phyloP scores from a whole-genome alignment of 2,329 filamentous ascomycete species.

The Fusarium continuum region DNA sequence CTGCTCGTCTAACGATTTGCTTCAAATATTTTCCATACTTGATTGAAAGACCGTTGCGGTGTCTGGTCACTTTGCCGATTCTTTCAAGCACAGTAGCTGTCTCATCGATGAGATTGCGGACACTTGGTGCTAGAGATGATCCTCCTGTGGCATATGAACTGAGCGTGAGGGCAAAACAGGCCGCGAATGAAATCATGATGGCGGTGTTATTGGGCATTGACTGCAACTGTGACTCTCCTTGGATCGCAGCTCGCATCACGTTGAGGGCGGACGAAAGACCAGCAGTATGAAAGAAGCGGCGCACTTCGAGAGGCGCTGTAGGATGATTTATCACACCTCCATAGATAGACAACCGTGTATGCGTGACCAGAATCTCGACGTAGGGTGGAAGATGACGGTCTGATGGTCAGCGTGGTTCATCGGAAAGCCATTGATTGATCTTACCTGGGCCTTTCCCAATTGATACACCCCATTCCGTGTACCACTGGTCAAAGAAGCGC shows the following conservation, averaged over 20 bases:
- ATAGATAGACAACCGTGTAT: constrained; percentile 79
- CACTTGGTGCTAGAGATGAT: constrained; percentile 68
- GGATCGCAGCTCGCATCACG: constrained; percentile 76
- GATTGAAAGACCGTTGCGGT: constrained; percentile 71
- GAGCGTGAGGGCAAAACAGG: constrained; percentile 73
- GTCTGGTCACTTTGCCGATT: constrained; percentile 71
- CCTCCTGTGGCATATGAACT: constrained; percentile 66
- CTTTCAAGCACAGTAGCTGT: constrained; percentile 74
- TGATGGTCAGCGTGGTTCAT: constrained; percentile 27
- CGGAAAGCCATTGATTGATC: fast-evolving
- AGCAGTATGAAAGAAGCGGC: constrained; percentile 76
- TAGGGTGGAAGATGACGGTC: constrained; percentile 72
- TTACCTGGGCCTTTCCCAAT: constrained; percentile 63
- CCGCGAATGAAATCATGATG: constrained; percentile 81
- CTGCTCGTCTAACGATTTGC: constrained; percentile 54
- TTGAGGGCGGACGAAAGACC: constrained; percentile 78
- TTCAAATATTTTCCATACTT: constrained; percentile 59
- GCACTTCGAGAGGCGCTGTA: constrained; percentile 74
- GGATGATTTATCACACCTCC: constrained; percentile 79
- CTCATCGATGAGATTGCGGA: constrained; percentile 72
- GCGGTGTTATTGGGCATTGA: constrained; percentile 83
- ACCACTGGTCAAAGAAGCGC: constrained; percentile 72
- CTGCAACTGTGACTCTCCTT: constrained; percentile 73
- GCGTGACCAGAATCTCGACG: constrained; percentile 77
- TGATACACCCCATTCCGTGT: constrained; percentile 67